These are phyloP conservation scores for Eimeria sp. DNA, from an alignment of 169 alveolate genomes.

Conservation along the genomic window DNA sequence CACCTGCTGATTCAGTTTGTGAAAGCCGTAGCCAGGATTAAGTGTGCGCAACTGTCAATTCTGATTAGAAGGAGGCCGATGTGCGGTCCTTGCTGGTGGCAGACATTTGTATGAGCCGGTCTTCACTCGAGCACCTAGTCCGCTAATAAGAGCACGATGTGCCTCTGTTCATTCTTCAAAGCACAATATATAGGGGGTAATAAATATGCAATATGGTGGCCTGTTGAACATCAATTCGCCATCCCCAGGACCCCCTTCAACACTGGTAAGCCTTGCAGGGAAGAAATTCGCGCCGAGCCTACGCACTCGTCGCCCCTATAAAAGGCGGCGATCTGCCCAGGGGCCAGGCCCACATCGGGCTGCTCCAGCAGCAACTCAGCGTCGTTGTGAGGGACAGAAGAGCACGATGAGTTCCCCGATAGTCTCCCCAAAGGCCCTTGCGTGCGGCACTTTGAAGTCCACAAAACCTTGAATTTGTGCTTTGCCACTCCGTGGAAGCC, in stretches of 20 bases:
- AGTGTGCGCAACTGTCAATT: not conserved
- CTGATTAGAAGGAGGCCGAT: not conserved
- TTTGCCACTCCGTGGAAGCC: constrained; percentile 61
- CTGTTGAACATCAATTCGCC: not conserved
- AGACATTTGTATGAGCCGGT: not conserved
- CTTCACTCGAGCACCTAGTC: not conserved
- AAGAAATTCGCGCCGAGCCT: constrained; percentile 86
- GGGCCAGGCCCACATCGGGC: constrained; percentile 90
- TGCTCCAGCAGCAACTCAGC: constrained; percentile 80
- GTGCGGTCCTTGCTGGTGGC: not conserved
- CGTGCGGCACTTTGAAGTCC: not conserved
- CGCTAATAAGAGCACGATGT: not conserved
- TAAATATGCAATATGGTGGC: not conserved
- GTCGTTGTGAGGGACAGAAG: not conserved
- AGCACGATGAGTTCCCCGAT: not conserved
- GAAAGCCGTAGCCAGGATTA: not conserved
- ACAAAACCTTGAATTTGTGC: constrained; percentile 51
- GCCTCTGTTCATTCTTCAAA: not conserved
- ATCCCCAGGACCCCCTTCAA: constrained; percentile 18
- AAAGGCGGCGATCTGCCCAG: constrained; percentile 90
- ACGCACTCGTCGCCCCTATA: constrained; percentile 86
- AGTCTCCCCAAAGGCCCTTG: not conserved
- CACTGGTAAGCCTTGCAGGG: not conserved
- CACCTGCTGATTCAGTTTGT: not conserved
- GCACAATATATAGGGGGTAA: not conserved